Base-by-base conservation (phyloP, 2,329 filamentous ascomycete species). In the Periglandula ipomoeae region DNA sequence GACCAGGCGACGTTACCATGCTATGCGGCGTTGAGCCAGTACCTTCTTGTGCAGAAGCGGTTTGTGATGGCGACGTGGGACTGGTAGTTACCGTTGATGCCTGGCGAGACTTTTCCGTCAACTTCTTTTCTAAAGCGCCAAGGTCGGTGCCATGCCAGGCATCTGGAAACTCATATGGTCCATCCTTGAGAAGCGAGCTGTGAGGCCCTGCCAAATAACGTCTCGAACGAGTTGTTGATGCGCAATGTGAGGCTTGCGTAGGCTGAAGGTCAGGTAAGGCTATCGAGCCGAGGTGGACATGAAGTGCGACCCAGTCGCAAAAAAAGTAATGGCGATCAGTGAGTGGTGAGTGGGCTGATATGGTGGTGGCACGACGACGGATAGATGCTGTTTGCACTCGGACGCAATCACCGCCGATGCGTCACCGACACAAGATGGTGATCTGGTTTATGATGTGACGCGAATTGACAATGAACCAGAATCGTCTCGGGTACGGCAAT, bases 81-180 rank as follows among this genome's bases (percentile, higher is more conserved):
- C 70, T 72, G 13, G 61, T 61, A 6, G 65, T 65, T 26, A 66
- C 69, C 56, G 71, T 69, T 1, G 75, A 78, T 3, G 68, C 64
- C 50, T 74, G 74, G 50, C 70, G 70, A n/a, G 72, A 73, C 54
- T 79, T 80, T 58, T 82, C 80, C 24, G 74, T 72, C 37, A 84
- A 69, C 53, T 84, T 82, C 69, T 84, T 93, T 67, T 97, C 91
- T 52, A 97, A 69, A 1, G 85, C 91, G 6, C 87, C 89, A 17
- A 97, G 76, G 65, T 97, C 91, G 27, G 87, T 94, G 51, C 85
- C 88, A 56, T 76, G 55, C 69, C 66, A 50, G 77, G 75, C 64
- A 83, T 76, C 59, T 79, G 76, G 60, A 81, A 82, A 61, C 69
- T 69, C 59, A 79, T 72, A 53, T 72, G 74, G 56, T 79, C 62